These are phyloP conservation scores for Pterocarpus macrocarpus DNA, from an alignment of 306 rosid genomes.

Conservation along the genomic window DNA sequence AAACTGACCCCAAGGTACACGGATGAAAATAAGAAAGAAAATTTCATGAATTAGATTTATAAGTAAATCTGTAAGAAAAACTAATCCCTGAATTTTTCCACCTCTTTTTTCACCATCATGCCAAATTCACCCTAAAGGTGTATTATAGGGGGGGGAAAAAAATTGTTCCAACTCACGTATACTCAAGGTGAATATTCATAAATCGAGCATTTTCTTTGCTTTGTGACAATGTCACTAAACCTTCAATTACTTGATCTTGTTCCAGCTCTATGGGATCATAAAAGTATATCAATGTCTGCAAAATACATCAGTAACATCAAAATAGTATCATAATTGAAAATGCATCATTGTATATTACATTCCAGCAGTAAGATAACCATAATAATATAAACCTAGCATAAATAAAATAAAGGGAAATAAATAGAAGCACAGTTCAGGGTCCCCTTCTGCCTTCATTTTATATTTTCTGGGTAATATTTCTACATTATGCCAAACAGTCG, in stretches of 20 bases:
- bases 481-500: not conserved
- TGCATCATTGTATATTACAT: constrained; percentile 15
- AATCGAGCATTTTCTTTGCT: constrained; percentile 96
- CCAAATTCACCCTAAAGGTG: no score
- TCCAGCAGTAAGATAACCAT: constrained; percentile 25
- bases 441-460: not conserved
- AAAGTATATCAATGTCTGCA: constrained; percentile 92
- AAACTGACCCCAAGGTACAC: no score
- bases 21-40: no score
- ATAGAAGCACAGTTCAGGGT: not conserved
- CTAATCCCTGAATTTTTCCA: no score
- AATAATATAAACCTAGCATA: not conserved
- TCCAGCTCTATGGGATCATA: constrained; percentile 94
- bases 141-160: not conserved
- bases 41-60: no score
- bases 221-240: constrained; percentile 82
- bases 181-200: constrained; percentile 97
- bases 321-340: constrained; percentile 16
- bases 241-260: constrained; percentile 97
- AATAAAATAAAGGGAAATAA: not conserved
- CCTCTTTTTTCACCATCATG: no score
- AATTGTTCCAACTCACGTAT: constrained; percentile 70
- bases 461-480: not conserved
- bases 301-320: constrained; percentile 45
- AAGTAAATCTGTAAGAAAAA: no score